Conservation (phyloP, 129 eudicot species). For the Erigeron canadensis region DNA sequence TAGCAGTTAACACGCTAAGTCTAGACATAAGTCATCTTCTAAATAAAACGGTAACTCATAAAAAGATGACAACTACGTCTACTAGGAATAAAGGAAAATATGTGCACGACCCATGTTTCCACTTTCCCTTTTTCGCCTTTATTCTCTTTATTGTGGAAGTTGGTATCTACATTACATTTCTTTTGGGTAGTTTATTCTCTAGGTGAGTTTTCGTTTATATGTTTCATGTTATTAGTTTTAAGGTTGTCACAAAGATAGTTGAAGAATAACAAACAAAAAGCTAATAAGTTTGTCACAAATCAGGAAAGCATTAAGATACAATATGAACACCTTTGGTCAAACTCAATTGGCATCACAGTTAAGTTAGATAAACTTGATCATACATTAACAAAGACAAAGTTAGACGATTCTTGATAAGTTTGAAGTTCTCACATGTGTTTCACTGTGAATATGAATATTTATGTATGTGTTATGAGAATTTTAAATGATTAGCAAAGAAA, state of each 20-base stretch:
- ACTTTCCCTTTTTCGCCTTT: constrained; percentile 6
- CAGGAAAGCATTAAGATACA: no score
- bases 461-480: no score
- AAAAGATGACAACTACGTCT: background rate
- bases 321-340: no score
- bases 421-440: no score
- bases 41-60: background rate
- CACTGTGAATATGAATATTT: no score
- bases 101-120: background rate
- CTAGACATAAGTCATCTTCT: background rate
- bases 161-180: background rate
- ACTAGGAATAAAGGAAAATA: no score
- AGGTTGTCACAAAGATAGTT: background rate
- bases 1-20: background rate
- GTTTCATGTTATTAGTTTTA: background rate
- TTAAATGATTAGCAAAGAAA: no score
- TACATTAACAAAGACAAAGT: no score
- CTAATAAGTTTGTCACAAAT: background rate
- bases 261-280: background rate
- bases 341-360: no score
- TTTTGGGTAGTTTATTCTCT: background rate
- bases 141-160: background rate
- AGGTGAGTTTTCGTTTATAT: background rate
- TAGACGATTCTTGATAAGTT: no score
- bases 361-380: no score